Evolutionary conservation across 495 filamentous ascomycete genomes (phyloP), one percentile per base, ranked within the genome.

Genomic region (Penicillium malachiteum): DNA sequence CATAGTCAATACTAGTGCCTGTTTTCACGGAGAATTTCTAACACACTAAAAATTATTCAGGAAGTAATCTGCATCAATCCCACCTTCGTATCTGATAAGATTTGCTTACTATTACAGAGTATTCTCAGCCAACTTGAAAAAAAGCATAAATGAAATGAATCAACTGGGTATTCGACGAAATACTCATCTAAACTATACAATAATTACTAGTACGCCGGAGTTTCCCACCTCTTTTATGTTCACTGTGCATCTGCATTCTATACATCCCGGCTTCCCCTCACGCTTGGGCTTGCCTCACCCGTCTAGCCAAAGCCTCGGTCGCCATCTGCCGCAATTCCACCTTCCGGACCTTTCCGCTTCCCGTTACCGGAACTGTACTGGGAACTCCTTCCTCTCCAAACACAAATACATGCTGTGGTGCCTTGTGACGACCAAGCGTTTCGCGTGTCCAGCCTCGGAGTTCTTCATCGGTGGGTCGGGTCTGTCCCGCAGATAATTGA

Each of bases 261-360:
- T 26, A 26, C 21, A 26, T 26, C 21, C 21, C 21, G 2, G 21
- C 21, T 26, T 26, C 21, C 21, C 21, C 21, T 26, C 21, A 26
- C 21, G 21, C 1, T 31, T 50, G 18, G 1, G 48, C 48, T 17
- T 21, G 18, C 32, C 16, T 39, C 3, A 12, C 48, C 8, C 55
- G 67, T 45, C 47, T 30, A 10, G 71, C 70, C 60, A 85, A 48
- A 16, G 84, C 63, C 54, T 68, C 64, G 50, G 78, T 79, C 7
- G 82, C 84, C 56, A 81, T 66, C 60, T 82, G 71, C 18, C 82
- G 79, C 72, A 89, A 73, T 65, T 85, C 81, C 68, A 82, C 82
- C 71, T 89, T 88, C 58, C 84, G 77, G 17, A 89, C 80, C 72
- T 89, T 89, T 7, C 86, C 86, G 65, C 86, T 89, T 1, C 86